Evolutionary conservation across 495 filamentous ascomycete species (phyloP), one percentile per base, ranked within the genome.

Genomic region (Pyrenula aspistea): DNA sequence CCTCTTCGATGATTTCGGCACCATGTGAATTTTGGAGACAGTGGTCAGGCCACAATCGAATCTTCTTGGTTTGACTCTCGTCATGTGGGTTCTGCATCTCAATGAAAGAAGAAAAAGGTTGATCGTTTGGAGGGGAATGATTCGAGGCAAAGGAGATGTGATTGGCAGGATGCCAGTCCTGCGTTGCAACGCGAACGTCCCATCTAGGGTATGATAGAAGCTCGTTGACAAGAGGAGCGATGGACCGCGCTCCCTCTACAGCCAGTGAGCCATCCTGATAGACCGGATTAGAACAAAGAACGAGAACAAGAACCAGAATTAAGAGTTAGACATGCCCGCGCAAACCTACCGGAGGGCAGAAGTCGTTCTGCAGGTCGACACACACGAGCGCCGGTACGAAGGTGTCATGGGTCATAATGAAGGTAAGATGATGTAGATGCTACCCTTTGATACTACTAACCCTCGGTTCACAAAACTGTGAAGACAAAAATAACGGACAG

Each of bases 321-420:
- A 10, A 55, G 21, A 57, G 55, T 11, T 48, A 11, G 11, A 48
- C 11, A 48, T 48, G 42, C 19, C 42, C 11, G 1, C 10, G 42
- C 20, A 48, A 51, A 73, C 82, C 67, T 68, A 93, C 88, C 22
- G 92, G 92, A 58, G 88, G 89, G 70, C 89, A 95, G 71, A 98
- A 98, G 74, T 96, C 93, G 68, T 96, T 88, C 72, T 98, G 93
- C 71, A 95, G 76, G 67, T 96, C 91, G 21, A 96, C 84, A 8
- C 95, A 77, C 36, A 96, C 64, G 22, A 89, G 67, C 20, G 85
- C 85, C 50, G 80, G 75, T 53, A 67, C 75, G 68, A 79, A 81
- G 19, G 54, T 12, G 15, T 31, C 31, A 42, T 42, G 8, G 15
- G 31, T 15, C 31, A 42, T 42, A 15, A n/a, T n/a, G n/a, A n/a